A percentile compares a stretch with the other conserved stretches of the same genome.
Conservation (phyloP, 2,329 filamentous ascomycete species). For the Aphanoascus verrucosus region DNA sequence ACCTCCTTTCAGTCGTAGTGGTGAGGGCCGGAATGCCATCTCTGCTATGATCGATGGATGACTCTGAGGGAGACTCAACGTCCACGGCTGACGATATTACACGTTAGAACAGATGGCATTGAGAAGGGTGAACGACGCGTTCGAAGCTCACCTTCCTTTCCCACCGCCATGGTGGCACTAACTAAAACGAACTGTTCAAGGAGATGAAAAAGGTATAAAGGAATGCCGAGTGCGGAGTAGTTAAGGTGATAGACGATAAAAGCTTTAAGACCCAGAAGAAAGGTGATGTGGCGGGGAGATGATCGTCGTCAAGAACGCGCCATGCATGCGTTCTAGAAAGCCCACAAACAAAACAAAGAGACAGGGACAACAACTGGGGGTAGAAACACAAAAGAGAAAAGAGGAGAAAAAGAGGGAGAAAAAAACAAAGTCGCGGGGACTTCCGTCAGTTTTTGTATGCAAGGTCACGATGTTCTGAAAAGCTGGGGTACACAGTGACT, state of each 20-base stretch:
- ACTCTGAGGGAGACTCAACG: constrained; percentile 9
- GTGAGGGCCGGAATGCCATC: constrained; percentile 19
- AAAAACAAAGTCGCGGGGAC: background rate
- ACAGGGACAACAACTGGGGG: background rate
- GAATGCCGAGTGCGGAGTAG: no score
- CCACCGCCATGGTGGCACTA: background rate
- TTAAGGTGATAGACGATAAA: no score
- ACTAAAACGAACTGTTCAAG: background rate
- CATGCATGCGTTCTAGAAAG: background rate
- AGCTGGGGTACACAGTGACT: background rate
- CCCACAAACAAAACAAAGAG: background rate
- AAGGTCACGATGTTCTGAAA: background rate
- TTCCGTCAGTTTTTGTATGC: background rate
- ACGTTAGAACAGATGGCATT: background rate
- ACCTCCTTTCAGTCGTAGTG: constrained; percentile 44
- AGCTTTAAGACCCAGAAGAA: no score
- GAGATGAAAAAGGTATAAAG: no score
- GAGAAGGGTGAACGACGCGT: background rate
- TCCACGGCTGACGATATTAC: background rate
- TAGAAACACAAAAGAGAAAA: background rate
- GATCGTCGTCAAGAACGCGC: no score
- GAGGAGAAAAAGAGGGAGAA: background rate
- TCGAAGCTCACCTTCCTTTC: constrained; percentile 8
- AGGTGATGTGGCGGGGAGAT: no score
- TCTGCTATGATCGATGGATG: constrained; percentile 7